Evolutionary conservation across 805 yeast species (phyloP).

Genomic region (Pichia californica): DNA sequence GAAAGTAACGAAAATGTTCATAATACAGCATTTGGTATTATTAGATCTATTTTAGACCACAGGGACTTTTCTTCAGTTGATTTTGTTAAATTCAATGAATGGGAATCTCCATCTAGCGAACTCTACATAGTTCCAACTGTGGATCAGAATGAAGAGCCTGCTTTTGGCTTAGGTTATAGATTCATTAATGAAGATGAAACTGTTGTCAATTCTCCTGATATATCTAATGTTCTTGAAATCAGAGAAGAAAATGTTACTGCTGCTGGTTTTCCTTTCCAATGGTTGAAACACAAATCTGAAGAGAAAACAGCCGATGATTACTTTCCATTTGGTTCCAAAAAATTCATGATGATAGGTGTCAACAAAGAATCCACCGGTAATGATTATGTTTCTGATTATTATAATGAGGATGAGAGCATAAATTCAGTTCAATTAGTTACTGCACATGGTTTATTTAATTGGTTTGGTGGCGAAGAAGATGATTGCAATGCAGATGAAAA

Average conservation of each 20-base stretch:
- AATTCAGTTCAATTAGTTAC: not conserved
- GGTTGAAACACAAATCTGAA: slow-evolving; percentile 17
- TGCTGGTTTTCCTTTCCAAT: slow-evolving; percentile 25
- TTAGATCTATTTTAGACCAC: slow-evolving; percentile 17
- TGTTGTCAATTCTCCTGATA: slow-evolving; percentile 1
- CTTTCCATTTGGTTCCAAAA: slow-evolving; percentile 25
- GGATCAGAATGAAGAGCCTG: not conserved
- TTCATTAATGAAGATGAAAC: slow-evolving; percentile 10
- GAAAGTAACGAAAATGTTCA: too few species aligned
- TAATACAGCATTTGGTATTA: slow-evolving; percentile 10
- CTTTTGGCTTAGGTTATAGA: slow-evolving; percentile 12
- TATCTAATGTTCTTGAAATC: slow-evolving; percentile 11
- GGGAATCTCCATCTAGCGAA: slow-evolving; percentile 24
- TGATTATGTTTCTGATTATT: not conserved
- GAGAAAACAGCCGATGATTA: slow-evolving; percentile 11
- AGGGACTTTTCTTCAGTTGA: slow-evolving; percentile 11
- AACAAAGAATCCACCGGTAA: not conserved
- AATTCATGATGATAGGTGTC: slow-evolving; percentile 22
- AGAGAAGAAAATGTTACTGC: slow-evolving; percentile 24
- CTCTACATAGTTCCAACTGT: slow-evolving; percentile 21
- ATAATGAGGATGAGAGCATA: not conserved
- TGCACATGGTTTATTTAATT: slow-evolving; percentile 1
- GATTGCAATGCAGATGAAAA: slow-evolving; percentile 13
- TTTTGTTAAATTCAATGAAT: slow-evolving; percentile 18
- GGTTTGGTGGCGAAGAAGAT: slow-evolving; percentile 14